Evolutionary conservation across 2,329 filamentous ascomycete species (phyloP).

Genomic region (Aureobasidium sp.): DNA sequence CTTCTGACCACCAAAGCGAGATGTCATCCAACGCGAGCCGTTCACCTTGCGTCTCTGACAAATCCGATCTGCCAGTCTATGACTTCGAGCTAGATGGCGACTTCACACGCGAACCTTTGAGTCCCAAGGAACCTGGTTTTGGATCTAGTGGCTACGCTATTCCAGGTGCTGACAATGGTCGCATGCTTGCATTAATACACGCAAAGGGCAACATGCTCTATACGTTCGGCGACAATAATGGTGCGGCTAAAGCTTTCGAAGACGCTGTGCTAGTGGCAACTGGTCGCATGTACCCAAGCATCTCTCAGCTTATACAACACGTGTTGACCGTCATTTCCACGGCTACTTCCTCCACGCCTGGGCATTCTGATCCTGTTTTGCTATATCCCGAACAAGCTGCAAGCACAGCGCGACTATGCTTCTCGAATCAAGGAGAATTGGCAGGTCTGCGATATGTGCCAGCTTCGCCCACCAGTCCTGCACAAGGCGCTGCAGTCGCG

Average conservation of each 20-base stretch:
- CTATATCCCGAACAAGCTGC: conserved; percentile 78
- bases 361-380: conserved; percentile 57
- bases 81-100: conserved; percentile 47
- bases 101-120: conserved; percentile 25
- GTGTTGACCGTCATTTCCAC: conserved; percentile 62
- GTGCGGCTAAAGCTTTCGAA: conserved; percentile 83
- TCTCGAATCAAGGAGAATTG: conserved; percentile 65
- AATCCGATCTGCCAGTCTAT: conserved; percentile 51
- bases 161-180: conserved; percentile 78
- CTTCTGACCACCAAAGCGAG: conserved; percentile 52
- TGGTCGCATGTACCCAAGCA: conserved; percentile 61
- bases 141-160: conserved; percentile 80
- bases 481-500: conserved; percentile 73
- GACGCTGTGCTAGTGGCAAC: conserved; percentile 86
- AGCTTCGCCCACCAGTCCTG: conserved; percentile 52
- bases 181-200: conserved; percentile 88
- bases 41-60: conserved; percentile 47
- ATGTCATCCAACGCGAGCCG: conserved; percentile 49
- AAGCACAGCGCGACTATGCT: conserved; percentile 75
- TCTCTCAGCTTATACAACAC: conserved; percentile 69
- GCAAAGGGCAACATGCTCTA: conserved; percentile 99
- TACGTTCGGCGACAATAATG: conserved; percentile 70
- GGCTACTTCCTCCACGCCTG: conserved; percentile 24
- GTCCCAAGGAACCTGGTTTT: conserved; percentile 49
- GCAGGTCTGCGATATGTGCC: conserved; percentile 68